Conservation (phyloP, 768 basidiomycete genomes). For the Sporobolomyces pararoseus region DNA sequence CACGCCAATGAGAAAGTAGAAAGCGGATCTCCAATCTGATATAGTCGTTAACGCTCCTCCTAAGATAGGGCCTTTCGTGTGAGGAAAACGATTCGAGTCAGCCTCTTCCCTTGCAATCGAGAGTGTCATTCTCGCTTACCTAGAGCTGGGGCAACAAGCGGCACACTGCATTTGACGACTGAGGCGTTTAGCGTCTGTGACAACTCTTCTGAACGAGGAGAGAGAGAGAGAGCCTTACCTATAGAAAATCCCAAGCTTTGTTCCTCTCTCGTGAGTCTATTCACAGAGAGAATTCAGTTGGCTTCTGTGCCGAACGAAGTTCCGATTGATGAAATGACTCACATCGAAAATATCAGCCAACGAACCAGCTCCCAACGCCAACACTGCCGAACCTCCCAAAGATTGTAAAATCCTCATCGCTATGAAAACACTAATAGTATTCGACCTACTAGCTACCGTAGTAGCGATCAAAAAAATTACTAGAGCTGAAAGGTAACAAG, state of each 20-base stretch:
- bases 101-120: too few relatives aligned
- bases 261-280: constrained; percentile 67
- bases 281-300: too few relatives aligned
- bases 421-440: constrained; percentile 60
- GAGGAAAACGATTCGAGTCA: background rate
- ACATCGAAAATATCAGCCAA: constrained; percentile 54
- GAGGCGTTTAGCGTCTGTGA: background rate
- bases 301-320: background rate
- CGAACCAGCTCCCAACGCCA: constrained; percentile 70
- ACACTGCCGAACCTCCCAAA: constrained; percentile 63
- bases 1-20: constrained; percentile 74
- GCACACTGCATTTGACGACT: constrained; percentile 34
- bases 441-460: constrained; percentile 59
- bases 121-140: too few relatives aligned
- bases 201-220: background rate
- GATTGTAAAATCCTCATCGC: constrained; percentile 69
- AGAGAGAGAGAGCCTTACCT: constrained; percentile 60
- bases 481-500: constrained; percentile 48
- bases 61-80: constrained; percentile 58
- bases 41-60: constrained; percentile 66
- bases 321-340: background rate
- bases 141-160: background rate
- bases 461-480: constrained; percentile 58
- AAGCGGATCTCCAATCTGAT: constrained; percentile 70
- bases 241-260: constrained; percentile 75